phyloP scores from a whole-genome alignment of 345 rosid species.

The Melastoma malabathricum region DNA sequence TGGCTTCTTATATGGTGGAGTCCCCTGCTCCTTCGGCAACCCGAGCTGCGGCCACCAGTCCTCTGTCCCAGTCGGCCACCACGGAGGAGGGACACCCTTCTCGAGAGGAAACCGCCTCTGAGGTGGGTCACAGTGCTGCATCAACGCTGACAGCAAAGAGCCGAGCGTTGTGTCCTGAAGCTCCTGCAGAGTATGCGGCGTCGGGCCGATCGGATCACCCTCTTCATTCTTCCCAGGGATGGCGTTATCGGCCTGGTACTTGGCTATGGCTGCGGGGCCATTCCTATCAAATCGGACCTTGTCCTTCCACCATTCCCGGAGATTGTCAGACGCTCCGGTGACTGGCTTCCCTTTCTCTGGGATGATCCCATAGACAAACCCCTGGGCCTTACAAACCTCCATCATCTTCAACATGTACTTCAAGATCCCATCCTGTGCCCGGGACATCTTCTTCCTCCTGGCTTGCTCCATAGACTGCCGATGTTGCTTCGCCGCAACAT shows the following conservation, averaged over 20 bases:
- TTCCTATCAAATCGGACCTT: slow-evolving; percentile 85
- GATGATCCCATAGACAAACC: slow-evolving; percentile 85
- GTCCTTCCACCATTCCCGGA: slow-evolving; percentile 98
- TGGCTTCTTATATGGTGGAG: slow-evolving; percentile 97
- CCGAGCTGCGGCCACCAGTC: slow-evolving; percentile 84
- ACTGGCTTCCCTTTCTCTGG: slow-evolving; percentile 80
- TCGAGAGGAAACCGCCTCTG: slow-evolving; percentile 82
- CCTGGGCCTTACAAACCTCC: slow-evolving; percentile 84
- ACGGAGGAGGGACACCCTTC: slow-evolving; percentile 78
- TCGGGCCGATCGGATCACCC: slow-evolving; percentile 33
- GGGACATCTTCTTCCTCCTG: slow-evolving; percentile 60
- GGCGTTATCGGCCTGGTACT: slow-evolving; percentile 50
- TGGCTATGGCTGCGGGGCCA: slow-evolving; percentile 76
- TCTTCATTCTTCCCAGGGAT: slow-evolving; percentile 44
- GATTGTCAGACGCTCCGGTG: slow-evolving; percentile 80
- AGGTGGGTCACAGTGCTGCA: slow-evolving; percentile 89
- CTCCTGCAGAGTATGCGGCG: slow-evolving; percentile 72
- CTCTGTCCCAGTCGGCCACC: slow-evolving; percentile 90
- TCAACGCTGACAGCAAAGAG: slow-evolving; percentile 63
- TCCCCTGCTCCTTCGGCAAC: slow-evolving; percentile 45
- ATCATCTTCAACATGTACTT: slow-evolving; percentile 78
- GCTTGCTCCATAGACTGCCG: slow-evolving; percentile 67
- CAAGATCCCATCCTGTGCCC: slow-evolving; percentile 79
- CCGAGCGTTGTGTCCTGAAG: slow-evolving; percentile 97
- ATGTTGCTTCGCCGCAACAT: slow-evolving; percentile 34